Conservation (phyloP, 805 yeast genomes). For the Pachysolen tannophilus region DNA sequence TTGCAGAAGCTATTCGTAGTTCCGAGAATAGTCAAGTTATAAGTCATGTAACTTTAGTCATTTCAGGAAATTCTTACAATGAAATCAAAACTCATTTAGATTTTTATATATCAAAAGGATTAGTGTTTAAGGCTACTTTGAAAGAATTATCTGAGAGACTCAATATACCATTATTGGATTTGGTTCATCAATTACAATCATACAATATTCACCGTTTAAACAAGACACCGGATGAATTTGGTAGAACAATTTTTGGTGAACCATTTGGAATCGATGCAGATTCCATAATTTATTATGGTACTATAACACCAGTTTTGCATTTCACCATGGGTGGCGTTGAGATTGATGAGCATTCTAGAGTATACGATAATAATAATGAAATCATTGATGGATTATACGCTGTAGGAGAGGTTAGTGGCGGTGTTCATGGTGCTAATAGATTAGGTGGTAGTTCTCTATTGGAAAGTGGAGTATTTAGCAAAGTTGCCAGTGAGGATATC, state of each 20-base stretch:
- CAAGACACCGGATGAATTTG: slow-evolving; percentile 21
- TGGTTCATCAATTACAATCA: slow-evolving; percentile 15
- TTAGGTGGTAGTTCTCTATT: slow-evolving; percentile 51
- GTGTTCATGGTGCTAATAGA: slow-evolving; percentile 58
- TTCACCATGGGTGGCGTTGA: slow-evolving; percentile 36
- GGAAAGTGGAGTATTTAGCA: slow-evolving; percentile 57
- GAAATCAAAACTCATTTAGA: slow-evolving; percentile 41
- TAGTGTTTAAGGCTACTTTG: slow-evolving; percentile 22
- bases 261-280: slow-evolving; percentile 12
- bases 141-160: slow-evolving; percentile 20
- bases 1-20: slow-evolving; percentile 32
- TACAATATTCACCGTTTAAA: background rate
- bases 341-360: slow-evolving; percentile 29
- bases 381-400: slow-evolving; percentile 44
- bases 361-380: slow-evolving; percentile 14
- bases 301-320: slow-evolving; percentile 55
- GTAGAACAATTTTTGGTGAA: slow-evolving; percentile 25
- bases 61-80: slow-evolving; percentile 36
- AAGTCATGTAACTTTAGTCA: slow-evolving; percentile 24
- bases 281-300: slow-evolving; percentile 35
- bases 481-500: slow-evolving; percentile 25
- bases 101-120: slow-evolving; percentile 36
- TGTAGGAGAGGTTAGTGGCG: slow-evolving; percentile 68
- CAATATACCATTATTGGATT: slow-evolving; percentile 15
- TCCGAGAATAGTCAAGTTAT: slow-evolving; percentile 13